Conservation (phyloP, 148 eudicot genomes). For the Pharnaceum exiguum region DNA sequence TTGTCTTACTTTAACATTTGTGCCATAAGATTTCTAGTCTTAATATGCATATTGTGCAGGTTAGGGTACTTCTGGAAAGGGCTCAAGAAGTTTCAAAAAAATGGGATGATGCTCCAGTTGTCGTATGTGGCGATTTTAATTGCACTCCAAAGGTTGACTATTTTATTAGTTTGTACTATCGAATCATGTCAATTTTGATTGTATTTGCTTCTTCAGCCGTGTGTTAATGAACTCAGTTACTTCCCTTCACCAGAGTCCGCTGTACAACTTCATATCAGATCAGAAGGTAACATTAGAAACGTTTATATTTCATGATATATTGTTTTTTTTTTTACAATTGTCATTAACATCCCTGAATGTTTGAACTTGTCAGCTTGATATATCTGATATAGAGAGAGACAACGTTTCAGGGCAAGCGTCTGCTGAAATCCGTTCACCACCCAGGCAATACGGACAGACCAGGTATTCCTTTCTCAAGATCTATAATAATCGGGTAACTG, state of each 20-base stretch:
- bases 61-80: slow-evolving; percentile 69
- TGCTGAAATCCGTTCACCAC: slow-evolving; percentile 50
- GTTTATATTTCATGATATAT: not conserved
- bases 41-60: slow-evolving; percentile 30
- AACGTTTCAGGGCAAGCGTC: slow-evolving; percentile 88
- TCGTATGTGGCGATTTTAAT: slow-evolving; percentile 94
- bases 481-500: slow-evolving; percentile 1
- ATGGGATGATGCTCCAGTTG: slow-evolving; percentile 93
- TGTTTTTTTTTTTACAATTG: not conserved
- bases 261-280: slow-evolving; percentile 75
- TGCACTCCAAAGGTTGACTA: slow-evolving; percentile 70
- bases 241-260: slow-evolving; percentile 63
- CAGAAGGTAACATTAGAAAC: slow-evolving; percentile 55
- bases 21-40: slow-evolving; percentile 1
- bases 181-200: slow-evolving; percentile 3
- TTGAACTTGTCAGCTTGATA: slow-evolving; percentile 56
- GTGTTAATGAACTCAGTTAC: slow-evolving; percentile 8
- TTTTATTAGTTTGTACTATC: slow-evolving; percentile 1
- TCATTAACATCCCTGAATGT: slow-evolving; percentile 6
- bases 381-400: slow-evolving; percentile 72
- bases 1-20: no score
- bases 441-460: slow-evolving; percentile 29
- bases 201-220: not conserved
- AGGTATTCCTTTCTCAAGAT: slow-evolving; percentile 14
- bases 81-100: slow-evolving; percentile 78